phyloP scores from a whole-genome alignment of 257 asterid genomes.

The Solanum habrochaites region DNA sequence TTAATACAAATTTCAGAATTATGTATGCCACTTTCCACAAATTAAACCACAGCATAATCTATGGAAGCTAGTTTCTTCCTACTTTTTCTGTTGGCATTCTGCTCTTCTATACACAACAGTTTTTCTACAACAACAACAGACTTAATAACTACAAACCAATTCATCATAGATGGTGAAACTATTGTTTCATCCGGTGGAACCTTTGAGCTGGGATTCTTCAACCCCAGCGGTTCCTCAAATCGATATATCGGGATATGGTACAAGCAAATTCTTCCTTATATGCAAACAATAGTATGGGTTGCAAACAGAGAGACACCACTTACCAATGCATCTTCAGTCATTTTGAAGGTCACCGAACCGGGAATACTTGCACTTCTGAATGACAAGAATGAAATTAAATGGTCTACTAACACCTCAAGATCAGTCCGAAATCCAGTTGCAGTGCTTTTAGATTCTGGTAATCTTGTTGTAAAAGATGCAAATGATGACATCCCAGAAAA shows the following conservation, averaged over 20 bases:
- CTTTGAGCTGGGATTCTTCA: not conserved
- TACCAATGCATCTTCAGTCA: not conserved
- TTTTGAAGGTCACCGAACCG: not conserved
- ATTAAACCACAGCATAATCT: not conserved
- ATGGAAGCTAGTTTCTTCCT: not conserved
- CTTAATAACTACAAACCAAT: not conserved
- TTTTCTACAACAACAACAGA: not conserved
- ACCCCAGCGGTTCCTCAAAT: not conserved
- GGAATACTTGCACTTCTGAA: constrained; percentile 1
- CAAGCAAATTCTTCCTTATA: not conserved
- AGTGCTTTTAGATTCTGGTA: constrained; percentile 20
- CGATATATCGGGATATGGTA: not conserved
- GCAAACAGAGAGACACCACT: not conserved
- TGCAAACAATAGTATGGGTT: not conserved
- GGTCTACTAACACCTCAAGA: constrained; percentile 15
- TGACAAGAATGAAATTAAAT: not conserved
- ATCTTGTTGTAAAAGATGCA: constrained; percentile 24
- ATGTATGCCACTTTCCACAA: not conserved
- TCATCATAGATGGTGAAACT: not conserved
- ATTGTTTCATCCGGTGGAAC: not conserved
- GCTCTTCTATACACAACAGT: not conserved
- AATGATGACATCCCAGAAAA: not conserved
- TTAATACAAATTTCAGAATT: not conserved
- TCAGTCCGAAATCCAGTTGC: constrained; percentile 4
- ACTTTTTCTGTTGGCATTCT: not conserved